phyloP scores from a whole-genome alignment of 768 basidiomycete species.

The Hericium rajendrae region DNA sequence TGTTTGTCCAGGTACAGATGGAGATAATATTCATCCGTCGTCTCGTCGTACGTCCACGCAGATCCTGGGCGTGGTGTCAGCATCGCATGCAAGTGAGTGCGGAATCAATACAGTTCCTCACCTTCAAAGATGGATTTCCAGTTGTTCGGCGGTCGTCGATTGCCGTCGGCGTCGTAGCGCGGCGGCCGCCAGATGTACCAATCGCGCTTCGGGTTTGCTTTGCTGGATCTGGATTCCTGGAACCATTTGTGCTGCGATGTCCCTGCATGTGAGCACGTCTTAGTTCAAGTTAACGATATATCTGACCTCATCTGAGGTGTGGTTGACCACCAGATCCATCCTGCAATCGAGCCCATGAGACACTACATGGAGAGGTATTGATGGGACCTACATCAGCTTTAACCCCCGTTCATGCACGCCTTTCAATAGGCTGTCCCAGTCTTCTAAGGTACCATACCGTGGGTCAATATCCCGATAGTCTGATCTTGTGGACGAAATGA shows the following conservation, averaged over 20 bases:
- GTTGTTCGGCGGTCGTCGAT: constrained; percentile 59
- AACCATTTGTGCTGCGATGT: constrained; percentile 60
- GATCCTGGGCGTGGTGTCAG: constrained; percentile 32
- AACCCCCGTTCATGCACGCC: constrained; percentile 53
- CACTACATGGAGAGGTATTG: neutral
- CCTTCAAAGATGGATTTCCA: constrained; percentile 64
- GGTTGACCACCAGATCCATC: constrained; percentile 75
- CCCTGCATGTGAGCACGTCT: constrained; percentile 1
- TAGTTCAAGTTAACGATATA: neutral
- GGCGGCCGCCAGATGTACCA: constrained; percentile 74
- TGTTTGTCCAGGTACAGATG: constrained; percentile 59
- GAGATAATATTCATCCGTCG: constrained; percentile 61
- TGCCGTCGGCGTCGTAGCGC: constrained; percentile 39
- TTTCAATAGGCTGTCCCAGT: constrained; percentile 46
- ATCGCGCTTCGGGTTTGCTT: constrained; percentile 49
- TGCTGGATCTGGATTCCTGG: constrained; percentile 42
- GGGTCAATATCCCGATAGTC: constrained; percentile 59
- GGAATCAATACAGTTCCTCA: constrained; percentile 8
- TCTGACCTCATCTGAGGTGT: constrained; percentile 54
- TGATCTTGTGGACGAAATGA: constrained; percentile 30
- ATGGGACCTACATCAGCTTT: constrained; percentile 49
- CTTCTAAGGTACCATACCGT: constrained; percentile 52
- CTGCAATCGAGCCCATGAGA: constrained; percentile 22
- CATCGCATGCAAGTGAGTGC: neutral
- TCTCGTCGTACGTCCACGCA: constrained; percentile 62